These are phyloP conservation scores for Candida koratica DNA, from an alignment of 805 yeast species.

Conservation along the genomic window DNA sequence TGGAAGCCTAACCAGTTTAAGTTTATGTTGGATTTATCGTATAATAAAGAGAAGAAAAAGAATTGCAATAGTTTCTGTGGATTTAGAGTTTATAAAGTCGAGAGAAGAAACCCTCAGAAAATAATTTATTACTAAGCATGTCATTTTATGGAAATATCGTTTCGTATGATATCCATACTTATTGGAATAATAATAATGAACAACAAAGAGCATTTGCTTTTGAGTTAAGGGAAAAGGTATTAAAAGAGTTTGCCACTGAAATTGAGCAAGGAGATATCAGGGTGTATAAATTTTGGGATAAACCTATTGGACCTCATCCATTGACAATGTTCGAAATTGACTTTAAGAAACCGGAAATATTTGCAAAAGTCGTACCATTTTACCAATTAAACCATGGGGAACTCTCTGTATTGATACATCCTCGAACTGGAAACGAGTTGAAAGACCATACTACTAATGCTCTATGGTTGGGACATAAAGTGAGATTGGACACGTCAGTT, in stretches of 20 bases:
- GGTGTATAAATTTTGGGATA: conserved; percentile 43
- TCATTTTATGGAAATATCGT: conserved; percentile 20
- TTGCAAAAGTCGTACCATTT: conserved; percentile 44
- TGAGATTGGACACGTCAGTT: conserved; percentile 20
- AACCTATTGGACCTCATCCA: conserved; percentile 58
- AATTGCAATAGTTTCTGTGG: no score
- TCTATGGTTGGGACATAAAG: conserved; percentile 53
- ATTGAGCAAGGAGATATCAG: conserved; percentile 38
- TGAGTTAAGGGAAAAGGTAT: conserved; percentile 37
- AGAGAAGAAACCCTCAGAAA: no score
- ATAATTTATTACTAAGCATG: no score
- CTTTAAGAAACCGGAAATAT: conserved; percentile 43
- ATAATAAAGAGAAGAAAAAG: neutral
- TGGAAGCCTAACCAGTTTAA: conserved; percentile 30
- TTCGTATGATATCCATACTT: conserved; percentile 56
- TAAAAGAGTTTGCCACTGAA: conserved; percentile 40
- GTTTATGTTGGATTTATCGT: conserved; percentile 1
- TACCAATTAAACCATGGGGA: conserved; percentile 51
- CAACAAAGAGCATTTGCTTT: conserved; percentile 32
- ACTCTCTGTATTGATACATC: conserved; percentile 54
- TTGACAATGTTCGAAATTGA: conserved; percentile 57
- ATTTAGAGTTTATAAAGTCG: neutral
- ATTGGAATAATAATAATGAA: conserved; percentile 38
- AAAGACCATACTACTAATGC: conserved; percentile 53
- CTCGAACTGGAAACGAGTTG: conserved; percentile 37